Percentiles rank a stretch among this genome's conserved stretches.
These are phyloP conservation scores for Cylindrotheca fusiformis DNA, from an alignment of 108 stramenopile species.

Conservation along the genomic window DNA sequence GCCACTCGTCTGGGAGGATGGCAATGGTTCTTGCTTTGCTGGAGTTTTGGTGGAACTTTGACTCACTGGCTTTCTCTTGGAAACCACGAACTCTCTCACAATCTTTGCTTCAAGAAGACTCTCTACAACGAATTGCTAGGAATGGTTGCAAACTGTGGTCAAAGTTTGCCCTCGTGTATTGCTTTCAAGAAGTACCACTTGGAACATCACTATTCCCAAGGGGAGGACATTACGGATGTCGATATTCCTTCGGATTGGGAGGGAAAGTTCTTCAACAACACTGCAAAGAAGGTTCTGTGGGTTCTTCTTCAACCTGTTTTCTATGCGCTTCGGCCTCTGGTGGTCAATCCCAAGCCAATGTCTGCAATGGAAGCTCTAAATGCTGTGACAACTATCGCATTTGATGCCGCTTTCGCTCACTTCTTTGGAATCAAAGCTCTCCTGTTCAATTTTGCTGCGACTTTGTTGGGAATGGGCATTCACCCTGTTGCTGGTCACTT, in stretches of 20 bases:
- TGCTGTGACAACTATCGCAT: constrained; percentile 40
- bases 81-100: constrained; percentile 92
- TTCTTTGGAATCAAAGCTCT: constrained; percentile 64
- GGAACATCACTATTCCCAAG: constrained; percentile 92
- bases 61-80: constrained; percentile 87
- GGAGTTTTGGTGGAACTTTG: constrained; percentile 70
- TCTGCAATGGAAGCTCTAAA: constrained; percentile 64
- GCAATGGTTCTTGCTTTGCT: constrained; percentile 49
- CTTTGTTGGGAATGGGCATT: constrained; percentile 81
- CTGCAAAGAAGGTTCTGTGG: constrained; percentile 77
- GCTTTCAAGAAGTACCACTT: constrained; percentile 95
- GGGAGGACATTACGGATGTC: constrained; percentile 80
- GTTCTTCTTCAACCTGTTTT: constrained; percentile 79
- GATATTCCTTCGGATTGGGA: constrained; percentile 88
- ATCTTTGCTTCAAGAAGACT: constrained; percentile 71
- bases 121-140: constrained; percentile 71
- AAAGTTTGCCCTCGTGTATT: constrained; percentile 79
- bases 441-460: constrained; percentile 73
- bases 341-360: constrained; percentile 78
- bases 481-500: constrained; percentile 98
- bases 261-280: constrained; percentile 65
- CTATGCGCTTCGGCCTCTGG: constrained; percentile 86
- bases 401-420: constrained; percentile 58
- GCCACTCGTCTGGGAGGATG: constrained; percentile 19
- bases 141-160: constrained; percentile 86